A percentile compares a stretch with the other conserved stretches of the same genome.
Conservation (phyloP, 1,284 basidiomycete genomes). For the Cystobasidium slooffiae region DNA sequence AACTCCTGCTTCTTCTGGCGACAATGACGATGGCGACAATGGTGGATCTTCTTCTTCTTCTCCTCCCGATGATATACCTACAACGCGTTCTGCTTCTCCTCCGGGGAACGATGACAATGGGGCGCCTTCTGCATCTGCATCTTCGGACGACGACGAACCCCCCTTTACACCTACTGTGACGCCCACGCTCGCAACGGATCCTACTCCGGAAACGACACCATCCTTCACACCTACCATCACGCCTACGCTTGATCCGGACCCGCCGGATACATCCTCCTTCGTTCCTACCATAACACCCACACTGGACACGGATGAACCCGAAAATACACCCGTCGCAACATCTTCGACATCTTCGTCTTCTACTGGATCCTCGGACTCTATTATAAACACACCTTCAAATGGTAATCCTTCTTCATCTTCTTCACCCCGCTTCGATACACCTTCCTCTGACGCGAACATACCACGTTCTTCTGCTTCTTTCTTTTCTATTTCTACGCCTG, state of each 20-base stretch:
- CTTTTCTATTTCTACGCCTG: not conserved
- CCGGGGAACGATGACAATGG: too few species aligned
- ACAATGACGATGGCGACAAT: too few species aligned
- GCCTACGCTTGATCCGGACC: not conserved
- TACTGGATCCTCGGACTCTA: not conserved
- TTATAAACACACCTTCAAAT: not conserved
- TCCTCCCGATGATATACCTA: too few species aligned
- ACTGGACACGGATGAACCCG: not conserved
- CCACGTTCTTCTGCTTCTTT: not conserved
- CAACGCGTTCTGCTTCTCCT: too few species aligned
- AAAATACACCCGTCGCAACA: not conserved
- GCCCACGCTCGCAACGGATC: not conserved
- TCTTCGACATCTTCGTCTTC: not conserved
- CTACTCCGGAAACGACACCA: not conserved
- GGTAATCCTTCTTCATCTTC: conserved; percentile 19
- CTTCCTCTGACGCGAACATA: conserved; percentile 17
- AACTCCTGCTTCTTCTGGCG: not conserved
- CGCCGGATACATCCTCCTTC: not conserved
- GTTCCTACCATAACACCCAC: not conserved
- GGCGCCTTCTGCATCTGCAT: too few species aligned
- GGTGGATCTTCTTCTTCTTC: too few species aligned
- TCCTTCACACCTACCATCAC: not conserved
- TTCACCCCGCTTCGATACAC: conserved; percentile 8
- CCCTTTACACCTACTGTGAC: not conserved
- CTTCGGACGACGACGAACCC: not conserved